Base-by-base conservation (phyloP, 768 basidiomycete species). In the Pleurotus salmoneostramineus region DNA sequence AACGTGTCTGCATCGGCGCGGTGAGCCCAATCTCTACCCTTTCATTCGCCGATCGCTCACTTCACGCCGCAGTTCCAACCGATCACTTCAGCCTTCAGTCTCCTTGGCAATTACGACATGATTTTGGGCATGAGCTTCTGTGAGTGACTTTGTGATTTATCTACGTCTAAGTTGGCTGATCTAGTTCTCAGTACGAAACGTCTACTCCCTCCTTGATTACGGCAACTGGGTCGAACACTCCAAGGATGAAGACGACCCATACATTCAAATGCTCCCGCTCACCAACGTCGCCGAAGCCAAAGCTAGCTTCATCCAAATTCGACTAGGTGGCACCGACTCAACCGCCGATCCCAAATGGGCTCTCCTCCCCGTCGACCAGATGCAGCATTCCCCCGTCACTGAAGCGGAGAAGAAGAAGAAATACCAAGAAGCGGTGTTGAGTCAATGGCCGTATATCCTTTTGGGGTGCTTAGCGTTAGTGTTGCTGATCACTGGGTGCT, bases 71-170 rank as follows among this genome's bases (percentile, higher is more conserved):
- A 90, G 83, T 93, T 90, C 77, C 91, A 93, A 77, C 91, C 90
- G 2, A 89, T 91, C 61, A 89, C 89, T 11, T 82, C 84, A 3
- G 88, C 89, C 4, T 90, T 91, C 72, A 86, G 87, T 73, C 61
- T 90, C 43, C 79, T 89, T 31, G 87, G 89, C 61, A 79, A 87
- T 66, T 93, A 89, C 61, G 90, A 93, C 63, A 85, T 91, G 77
- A 89, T 92, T 63, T 78, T 91, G 50, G 90, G 90, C 61, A 90
- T 91, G 88, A 80, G 80, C 56, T 90, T 92, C 74, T 57, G 89
- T 91, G 70, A 63, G 88, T 70, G 10, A 50, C 4, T 6, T 52
- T 21, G 14, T 27, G 21, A 27, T 11, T 10, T 14, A 31, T 14
- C 17, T 15, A 7, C 6, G 21, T 55, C 8, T 4, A 36, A 4